Evolutionary conservation across 306 rosid genomes (phyloP).

Genomic region (Ammopiptanthus mongolicus): DNA sequence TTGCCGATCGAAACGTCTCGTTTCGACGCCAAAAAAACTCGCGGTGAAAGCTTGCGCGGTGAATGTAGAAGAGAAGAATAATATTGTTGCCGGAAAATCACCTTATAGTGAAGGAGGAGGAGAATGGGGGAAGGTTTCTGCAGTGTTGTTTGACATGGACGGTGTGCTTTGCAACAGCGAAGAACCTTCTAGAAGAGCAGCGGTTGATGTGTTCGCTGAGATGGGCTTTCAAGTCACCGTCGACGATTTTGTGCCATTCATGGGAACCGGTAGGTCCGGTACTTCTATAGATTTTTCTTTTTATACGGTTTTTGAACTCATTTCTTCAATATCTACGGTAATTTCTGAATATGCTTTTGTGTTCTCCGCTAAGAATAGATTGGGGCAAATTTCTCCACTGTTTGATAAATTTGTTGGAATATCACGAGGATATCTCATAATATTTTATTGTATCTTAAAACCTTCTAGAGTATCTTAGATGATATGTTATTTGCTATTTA

Average conservation of each 20-base stretch:
- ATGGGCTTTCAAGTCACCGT: slow-evolving; percentile 78
- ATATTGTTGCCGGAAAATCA: not conserved
- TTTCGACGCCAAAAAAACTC: slow-evolving; percentile 32
- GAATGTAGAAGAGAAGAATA: slow-evolving; percentile 52
- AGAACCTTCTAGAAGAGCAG: slow-evolving; percentile 79
- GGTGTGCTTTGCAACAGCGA: slow-evolving; percentile 95
- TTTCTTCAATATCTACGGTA: not conserved
- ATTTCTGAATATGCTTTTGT: not conserved
- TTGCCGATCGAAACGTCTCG: slow-evolving; percentile 37
- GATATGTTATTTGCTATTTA: no score
- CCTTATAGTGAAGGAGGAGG: not conserved
- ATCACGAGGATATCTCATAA: no score
- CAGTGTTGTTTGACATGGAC: slow-evolving; percentile 94
- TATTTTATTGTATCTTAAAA: no score
- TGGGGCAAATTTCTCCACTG: not conserved
- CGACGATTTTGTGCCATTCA: slow-evolving; percentile 87
- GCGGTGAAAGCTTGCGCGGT: slow-evolving; percentile 45
- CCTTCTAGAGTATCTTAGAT: no score
- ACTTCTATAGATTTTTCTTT: not conserved
- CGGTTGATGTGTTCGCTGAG: slow-evolving; percentile 76
- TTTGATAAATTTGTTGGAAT: not conserved
- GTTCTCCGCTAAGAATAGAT: not conserved
- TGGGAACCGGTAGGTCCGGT: slow-evolving; percentile 98
- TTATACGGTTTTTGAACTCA: not conserved
- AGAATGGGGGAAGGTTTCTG: slow-evolving; percentile 86